phyloP scores from a whole-genome alignment of 495 filamentous ascomycete genomes.

The Hyaloscypha bicolor region DNA sequence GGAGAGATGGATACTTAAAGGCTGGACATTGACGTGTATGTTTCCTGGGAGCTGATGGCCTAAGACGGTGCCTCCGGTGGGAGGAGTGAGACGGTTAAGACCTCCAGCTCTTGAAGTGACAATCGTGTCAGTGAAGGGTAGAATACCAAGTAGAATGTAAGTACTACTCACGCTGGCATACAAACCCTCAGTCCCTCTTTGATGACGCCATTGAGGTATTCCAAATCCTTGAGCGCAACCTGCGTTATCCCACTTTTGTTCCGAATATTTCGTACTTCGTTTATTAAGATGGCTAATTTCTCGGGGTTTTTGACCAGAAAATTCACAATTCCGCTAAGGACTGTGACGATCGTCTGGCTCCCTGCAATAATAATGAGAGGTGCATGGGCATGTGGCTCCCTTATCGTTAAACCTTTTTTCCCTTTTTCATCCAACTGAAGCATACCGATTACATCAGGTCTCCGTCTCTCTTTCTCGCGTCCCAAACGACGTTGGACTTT shows the following conservation, averaged over 20 bases:
- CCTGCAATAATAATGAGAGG: constrained; percentile 33
- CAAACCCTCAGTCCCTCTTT: constrained; percentile 60
- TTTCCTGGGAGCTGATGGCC: constrained; percentile 16
- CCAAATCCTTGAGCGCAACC: constrained; percentile 38
- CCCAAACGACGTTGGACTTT: background rate
- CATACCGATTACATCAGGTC: constrained; percentile 34
- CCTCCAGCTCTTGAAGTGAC: background rate
- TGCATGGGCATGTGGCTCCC: background rate
- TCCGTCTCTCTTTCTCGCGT: too few species aligned
- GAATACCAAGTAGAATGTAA: constrained; percentile 43
- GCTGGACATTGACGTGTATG: constrained; percentile 34
- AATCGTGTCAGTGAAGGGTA: constrained; percentile 18
- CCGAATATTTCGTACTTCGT: constrained; percentile 56
- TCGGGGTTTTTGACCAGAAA: constrained; percentile 47
- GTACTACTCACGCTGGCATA: constrained; percentile 45
- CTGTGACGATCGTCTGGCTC: constrained; percentile 58
- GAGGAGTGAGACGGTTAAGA: constrained; percentile 36
- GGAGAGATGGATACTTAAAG: constrained; percentile 50
- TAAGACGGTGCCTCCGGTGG: constrained; percentile 26
- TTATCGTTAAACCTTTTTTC: background rate
- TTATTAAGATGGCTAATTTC: constrained; percentile 43
- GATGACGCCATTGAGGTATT: constrained; percentile 51
- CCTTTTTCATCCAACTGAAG: background rate
- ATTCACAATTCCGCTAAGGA: constrained; percentile 52
- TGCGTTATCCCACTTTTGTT: constrained; percentile 50